Conservation (phyloP, 371 early-diverging fungal species). For the Syncephalastrum monosporum region DNA sequence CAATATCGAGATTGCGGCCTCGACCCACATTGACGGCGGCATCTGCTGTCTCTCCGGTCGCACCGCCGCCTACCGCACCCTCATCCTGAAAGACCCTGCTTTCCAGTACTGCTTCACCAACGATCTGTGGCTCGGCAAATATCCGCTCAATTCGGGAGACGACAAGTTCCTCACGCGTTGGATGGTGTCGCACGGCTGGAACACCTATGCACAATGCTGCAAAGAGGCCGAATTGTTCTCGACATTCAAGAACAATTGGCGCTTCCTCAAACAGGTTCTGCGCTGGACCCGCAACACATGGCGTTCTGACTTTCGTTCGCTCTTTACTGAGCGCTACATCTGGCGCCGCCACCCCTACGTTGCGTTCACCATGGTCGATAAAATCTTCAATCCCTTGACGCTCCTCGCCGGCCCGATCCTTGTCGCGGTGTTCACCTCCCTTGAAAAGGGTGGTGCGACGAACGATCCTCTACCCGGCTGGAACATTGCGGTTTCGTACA, state of each 20-base stretch:
- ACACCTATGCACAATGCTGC: slow-evolving; percentile 65
- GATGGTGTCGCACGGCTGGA: slow-evolving; percentile 70
- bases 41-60: slow-evolving; percentile 74
- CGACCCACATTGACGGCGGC: slow-evolving; percentile 75
- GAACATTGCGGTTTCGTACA: slow-evolving; percentile 55
- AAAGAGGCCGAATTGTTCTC: slow-evolving; percentile 65
- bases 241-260: slow-evolving; percentile 76
- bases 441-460: slow-evolving; percentile 14
- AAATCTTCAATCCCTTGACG: slow-evolving; percentile 70
- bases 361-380: slow-evolving; percentile 75
- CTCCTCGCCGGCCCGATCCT: slow-evolving; percentile 67
- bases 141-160: slow-evolving; percentile 72
- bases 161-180: slow-evolving; percentile 75
- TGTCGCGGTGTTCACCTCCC: slow-evolving; percentile 38
- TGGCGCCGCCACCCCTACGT: slow-evolving; percentile 70
- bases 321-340: slow-evolving; percentile 61
- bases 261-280: slow-evolving; percentile 66
- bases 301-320: slow-evolving; percentile 65
- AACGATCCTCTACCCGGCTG: slow-evolving; percentile 35
- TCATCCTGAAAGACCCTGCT: slow-evolving; percentile 66
- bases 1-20: slow-evolving; percentile 70
- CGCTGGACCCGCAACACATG: slow-evolving; percentile 78
- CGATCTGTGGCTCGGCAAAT: slow-evolving; percentile 68
- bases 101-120: slow-evolving; percentile 72
- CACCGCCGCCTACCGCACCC: slow-evolving; percentile 71